Conservation (phyloP, 768 basidiomycete species). For the Floccularia luteovirens region DNA sequence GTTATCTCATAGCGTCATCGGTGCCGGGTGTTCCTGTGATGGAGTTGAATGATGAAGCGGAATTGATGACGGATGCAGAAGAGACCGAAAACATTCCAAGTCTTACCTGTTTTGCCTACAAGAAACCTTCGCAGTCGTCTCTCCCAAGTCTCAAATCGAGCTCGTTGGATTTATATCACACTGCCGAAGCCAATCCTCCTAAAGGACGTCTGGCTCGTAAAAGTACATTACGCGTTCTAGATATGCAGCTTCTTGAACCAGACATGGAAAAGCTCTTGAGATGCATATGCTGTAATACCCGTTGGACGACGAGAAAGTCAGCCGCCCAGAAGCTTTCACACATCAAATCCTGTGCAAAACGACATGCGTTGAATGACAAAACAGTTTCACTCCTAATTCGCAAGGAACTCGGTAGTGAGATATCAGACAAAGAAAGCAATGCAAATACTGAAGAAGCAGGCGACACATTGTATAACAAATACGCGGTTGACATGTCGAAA, state of each 20-base stretch:
- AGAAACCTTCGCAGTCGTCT: conserved; percentile 4
- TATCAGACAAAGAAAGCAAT: conserved; percentile 13
- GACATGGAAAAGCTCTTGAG: conserved; percentile 40
- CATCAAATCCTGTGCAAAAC: conserved; percentile 62
- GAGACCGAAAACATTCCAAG: conserved; percentile 15
- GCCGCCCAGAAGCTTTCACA: conserved; percentile 57
- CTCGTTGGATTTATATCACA: no score
- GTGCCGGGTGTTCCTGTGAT: no score
- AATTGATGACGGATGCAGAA: no score
- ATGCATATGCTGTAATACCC: conserved; percentile 58
- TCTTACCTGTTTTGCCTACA: conserved; percentile 35
- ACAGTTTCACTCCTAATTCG: conserved; percentile 47
- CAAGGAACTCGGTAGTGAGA: conserved; percentile 29
- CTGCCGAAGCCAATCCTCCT: no score
- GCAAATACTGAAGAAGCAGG: conserved; percentile 11
- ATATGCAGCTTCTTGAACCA: no score
- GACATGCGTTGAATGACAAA: conserved; percentile 40
- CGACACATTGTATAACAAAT: conserved; percentile 45
- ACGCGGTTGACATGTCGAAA: conserved; percentile 40
- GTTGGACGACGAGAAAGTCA: conserved; percentile 69
- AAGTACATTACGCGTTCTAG: no score
- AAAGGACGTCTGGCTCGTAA: no score
- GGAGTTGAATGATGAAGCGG: no score
- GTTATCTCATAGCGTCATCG: no score
- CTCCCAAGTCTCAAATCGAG: conserved; percentile 5